These are phyloP conservation scores for Cyberlindnera suaveolens DNA, from an alignment of 805 yeast species.

Conservation along the genomic window DNA sequence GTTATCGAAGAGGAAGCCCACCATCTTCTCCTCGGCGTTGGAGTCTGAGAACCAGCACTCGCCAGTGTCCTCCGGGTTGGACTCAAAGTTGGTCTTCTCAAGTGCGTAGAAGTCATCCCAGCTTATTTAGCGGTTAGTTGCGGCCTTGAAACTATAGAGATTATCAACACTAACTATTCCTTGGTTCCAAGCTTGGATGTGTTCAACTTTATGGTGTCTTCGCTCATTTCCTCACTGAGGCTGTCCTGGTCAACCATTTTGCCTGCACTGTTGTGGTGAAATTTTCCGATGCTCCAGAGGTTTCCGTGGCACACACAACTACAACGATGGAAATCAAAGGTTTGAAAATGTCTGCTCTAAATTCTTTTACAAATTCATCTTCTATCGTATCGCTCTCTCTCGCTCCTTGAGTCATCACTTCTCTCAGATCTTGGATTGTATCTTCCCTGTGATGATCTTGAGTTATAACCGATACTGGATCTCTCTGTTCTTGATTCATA, in stretches of 20 bases:
- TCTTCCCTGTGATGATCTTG: background rate
- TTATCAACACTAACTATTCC: constrained; percentile 43
- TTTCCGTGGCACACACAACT: no score
- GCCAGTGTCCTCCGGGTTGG: constrained; percentile 81
- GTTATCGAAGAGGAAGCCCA: constrained; percentile 59
- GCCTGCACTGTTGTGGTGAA: background rate
- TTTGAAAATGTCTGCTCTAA: background rate
- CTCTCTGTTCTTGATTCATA: constrained; percentile 17
- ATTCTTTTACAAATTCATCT: background rate
- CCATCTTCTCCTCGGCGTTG: constrained; percentile 84
- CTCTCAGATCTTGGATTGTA: constrained; percentile 10
- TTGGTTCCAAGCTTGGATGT: constrained; percentile 83
- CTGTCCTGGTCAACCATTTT: background rate
- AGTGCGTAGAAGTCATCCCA: constrained; percentile 85
- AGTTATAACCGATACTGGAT: constrained; percentile 1
- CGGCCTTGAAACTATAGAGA: background rate
- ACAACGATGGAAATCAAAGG: background rate
- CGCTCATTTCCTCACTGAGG: constrained; percentile 20
- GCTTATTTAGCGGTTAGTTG: constrained; percentile 28
- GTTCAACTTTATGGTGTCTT: constrained; percentile 46
- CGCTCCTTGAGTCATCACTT: constrained; percentile 6
- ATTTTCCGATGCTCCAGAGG: no score
- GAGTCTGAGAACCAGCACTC: constrained; percentile 96
- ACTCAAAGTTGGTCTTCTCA: constrained; percentile 65
- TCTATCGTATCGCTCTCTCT: constrained; percentile 21